Percentiles rank a stretch among this genome's conserved stretches.
Conservation (phyloP, 257 asterid genomes). For the Galeopsis tetrahit region DNA sequence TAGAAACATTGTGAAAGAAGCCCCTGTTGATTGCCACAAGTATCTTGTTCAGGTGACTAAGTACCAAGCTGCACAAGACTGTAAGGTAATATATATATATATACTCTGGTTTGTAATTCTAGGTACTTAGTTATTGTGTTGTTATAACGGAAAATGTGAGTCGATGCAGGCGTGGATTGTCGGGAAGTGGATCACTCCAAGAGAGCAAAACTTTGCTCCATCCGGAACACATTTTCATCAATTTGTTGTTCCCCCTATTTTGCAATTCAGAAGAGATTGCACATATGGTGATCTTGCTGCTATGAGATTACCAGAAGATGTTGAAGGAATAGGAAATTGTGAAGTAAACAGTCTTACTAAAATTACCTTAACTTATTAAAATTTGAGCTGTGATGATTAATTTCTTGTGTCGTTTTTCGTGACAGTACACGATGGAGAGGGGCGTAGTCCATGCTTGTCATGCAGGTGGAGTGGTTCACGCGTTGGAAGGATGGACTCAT, state of each 20-base stretch:
- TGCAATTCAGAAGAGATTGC: constrained; percentile 80
- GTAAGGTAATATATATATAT: constrained; percentile 58
- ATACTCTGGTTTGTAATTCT: not conserved
- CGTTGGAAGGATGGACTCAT: constrained; percentile 85
- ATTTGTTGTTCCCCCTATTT: constrained; percentile 87
- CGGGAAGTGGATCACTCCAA: constrained; percentile 90
- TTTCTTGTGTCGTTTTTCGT: not conserved
- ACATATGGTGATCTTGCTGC: constrained; percentile 93
- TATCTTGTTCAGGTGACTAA: constrained; percentile 81
- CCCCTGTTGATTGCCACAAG: constrained; percentile 58
- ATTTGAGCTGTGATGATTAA: no score
- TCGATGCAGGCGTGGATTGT: constrained; percentile 78
- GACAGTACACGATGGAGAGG: constrained; percentile 90
- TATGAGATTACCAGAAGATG: constrained; percentile 84
- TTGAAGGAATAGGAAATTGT: constrained; percentile 79
- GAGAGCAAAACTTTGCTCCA: constrained; percentile 85
- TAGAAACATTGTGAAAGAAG: constrained; percentile 75
- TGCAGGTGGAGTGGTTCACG: constrained; percentile 87
- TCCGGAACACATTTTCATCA: constrained; percentile 87
- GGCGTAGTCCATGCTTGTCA: constrained; percentile 99
- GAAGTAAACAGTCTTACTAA: constrained; percentile 40
- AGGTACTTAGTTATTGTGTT: not conserved
- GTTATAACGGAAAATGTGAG: not conserved
- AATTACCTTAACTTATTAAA: no score
- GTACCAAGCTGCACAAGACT: constrained; percentile 82